These are phyloP conservation scores for Daldinia concentrica DNA, from an alignment of 495 filamentous ascomycete genomes.

Conservation along the genomic window DNA sequence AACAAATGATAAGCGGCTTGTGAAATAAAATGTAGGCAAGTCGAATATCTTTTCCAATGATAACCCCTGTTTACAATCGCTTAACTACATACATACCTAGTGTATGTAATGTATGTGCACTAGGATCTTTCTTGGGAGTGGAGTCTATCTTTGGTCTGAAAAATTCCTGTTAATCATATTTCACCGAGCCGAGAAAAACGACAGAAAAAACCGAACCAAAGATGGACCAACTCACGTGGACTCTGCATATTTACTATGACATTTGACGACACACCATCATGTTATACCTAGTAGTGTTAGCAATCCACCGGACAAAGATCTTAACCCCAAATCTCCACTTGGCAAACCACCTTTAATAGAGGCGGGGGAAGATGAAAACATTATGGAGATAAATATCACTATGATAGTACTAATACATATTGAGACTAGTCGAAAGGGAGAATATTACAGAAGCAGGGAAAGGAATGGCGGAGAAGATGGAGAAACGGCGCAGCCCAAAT, in stretches of 20 bases:
- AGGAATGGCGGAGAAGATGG: slow-evolving; percentile 27
- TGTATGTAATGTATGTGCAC: too few species aligned
- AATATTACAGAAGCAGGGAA: slow-evolving; percentile 7
- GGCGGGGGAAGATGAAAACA: not conserved
- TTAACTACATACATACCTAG: not conserved
- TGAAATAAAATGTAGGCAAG: slow-evolving; percentile 19
- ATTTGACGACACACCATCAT: not conserved
- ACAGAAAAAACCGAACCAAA: not conserved
- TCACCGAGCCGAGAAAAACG: slow-evolving; percentile 30
- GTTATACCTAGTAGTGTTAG: not conserved
- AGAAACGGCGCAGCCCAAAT: slow-evolving; percentile 15
- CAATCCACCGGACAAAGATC: slow-evolving; percentile 5
- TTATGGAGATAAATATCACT: slow-evolving; percentile 2
- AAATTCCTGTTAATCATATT: slow-evolving; percentile 30
- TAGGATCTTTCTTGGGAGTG: slow-evolving; percentile 14
- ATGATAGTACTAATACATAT: slow-evolving; percentile 7
- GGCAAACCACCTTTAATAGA: not conserved
- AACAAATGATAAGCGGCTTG: slow-evolving; percentile 7
- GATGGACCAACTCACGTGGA: slow-evolving; percentile 6
- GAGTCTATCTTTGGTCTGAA: slow-evolving; percentile 17
- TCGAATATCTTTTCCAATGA: slow-evolving; percentile 21
- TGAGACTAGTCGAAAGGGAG: slow-evolving; percentile 10
- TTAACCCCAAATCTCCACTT: slow-evolving; percentile 1
- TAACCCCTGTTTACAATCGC: not conserved
- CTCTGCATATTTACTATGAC: not conserved